phyloP scores from a whole-genome alignment of 768 basidiomycete genomes.

The Coprinellus micaceus region DNA sequence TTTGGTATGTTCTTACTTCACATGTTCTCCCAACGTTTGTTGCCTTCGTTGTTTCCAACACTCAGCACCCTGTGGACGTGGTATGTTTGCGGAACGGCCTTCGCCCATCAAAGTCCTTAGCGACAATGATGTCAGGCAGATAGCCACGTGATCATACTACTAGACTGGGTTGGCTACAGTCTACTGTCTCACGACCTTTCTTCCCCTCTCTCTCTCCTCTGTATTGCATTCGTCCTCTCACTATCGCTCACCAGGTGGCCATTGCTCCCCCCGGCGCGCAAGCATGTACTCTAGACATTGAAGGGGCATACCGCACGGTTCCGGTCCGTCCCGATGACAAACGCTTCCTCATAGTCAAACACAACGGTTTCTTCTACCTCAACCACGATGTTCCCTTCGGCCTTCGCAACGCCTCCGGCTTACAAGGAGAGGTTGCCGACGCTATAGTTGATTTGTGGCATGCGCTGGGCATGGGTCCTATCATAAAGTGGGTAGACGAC shows the following conservation, averaged over 20 bases:
- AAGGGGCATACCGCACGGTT: conserved; percentile 27
- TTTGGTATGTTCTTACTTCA: conserved; percentile 1
- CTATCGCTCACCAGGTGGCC: not conserved
- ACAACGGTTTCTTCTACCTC: conserved; percentile 22
- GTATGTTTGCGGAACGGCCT: not conserved
- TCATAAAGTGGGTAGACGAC: conserved; percentile 31
- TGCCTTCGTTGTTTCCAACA: not conserved
- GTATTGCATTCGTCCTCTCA: not conserved
- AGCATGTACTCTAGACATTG: conserved; percentile 36
- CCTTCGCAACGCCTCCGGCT: conserved; percentile 21
- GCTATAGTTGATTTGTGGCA: conserved; percentile 23
- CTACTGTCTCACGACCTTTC: not conserved
- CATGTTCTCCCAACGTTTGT: not conserved
- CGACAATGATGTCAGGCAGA: not conserved
- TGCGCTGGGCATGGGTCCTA: not conserved
- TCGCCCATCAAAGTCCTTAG: not conserved
- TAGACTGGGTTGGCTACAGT: too few species aligned
- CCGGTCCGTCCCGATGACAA: conserved; percentile 19
- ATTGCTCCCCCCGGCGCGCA: conserved; percentile 29
- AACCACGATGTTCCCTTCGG: conserved; percentile 30
- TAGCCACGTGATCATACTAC: not conserved
- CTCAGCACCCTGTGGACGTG: too few species aligned
- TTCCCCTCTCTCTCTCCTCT: not conserved
- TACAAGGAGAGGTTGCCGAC: conserved; percentile 30
- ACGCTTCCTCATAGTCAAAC: conserved; percentile 19